phyloP scores from a whole-genome alignment of 2,329 filamentous ascomycete species.

The Samsoniella hepiali region DNA sequence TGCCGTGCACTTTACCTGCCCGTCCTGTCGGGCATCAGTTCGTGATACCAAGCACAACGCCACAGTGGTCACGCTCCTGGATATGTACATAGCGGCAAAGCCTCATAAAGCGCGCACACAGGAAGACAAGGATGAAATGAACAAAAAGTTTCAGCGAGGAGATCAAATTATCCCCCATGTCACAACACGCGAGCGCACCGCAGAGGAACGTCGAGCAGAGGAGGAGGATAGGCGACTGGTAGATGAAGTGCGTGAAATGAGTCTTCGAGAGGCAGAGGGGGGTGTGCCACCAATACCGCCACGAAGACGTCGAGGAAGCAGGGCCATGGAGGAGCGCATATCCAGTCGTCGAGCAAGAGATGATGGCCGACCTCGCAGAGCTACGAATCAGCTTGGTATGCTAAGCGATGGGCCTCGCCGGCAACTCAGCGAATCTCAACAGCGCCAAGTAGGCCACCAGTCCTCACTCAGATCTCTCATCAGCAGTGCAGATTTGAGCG shows the following conservation, averaged over 20 bases:
- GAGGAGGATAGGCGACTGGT: conserved; percentile 68
- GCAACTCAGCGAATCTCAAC: conserved; percentile 45
- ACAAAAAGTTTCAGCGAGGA: conserved; percentile 72
- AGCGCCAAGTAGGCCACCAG: conserved; percentile 78
- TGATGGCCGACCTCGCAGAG: conserved; percentile 34
- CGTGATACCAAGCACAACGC: conserved; percentile 88
- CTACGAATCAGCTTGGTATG: conserved; percentile 37
- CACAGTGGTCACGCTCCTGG: conserved; percentile 81
- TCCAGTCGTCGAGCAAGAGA: conserved; percentile 32
- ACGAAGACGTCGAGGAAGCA: neutral
- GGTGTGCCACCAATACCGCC: conserved; percentile 31
- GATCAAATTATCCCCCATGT: conserved; percentile 73
- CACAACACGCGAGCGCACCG: conserved; percentile 47
- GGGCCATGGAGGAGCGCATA: conserved; percentile 30
- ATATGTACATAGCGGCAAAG: conserved; percentile 80
- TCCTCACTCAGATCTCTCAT: conserved; percentile 82
- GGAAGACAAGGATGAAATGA: conserved; percentile 74
- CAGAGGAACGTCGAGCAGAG: conserved; percentile 53
- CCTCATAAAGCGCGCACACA: conserved; percentile 68
- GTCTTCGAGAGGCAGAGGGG: conserved; percentile 64
- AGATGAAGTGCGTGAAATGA: conserved; percentile 69
- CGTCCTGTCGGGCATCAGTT: conserved; percentile 83
- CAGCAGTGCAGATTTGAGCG: conserved; percentile 72
- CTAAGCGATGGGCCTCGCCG: conserved; percentile 33
- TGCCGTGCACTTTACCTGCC: conserved; percentile 72